Conservation (phyloP, 768 basidiomycete species). For the Hygrophorus pudorinus region DNA sequence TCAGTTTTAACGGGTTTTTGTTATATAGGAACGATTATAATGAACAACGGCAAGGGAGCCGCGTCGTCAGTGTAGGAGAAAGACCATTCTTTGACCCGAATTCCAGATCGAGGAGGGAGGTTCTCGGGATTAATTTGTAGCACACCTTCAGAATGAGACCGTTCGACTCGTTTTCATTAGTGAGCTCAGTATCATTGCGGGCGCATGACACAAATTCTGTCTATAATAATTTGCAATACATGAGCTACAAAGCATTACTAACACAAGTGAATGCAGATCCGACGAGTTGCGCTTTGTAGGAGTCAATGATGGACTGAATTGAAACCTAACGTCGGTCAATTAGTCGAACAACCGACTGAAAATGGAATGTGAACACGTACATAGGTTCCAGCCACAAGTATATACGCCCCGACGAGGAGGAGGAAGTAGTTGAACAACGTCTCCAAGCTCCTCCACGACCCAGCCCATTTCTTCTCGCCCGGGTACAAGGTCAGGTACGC, state of each 20-base stretch:
- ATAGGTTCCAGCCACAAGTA: slow-evolving; percentile 30
- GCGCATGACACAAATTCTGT: no score
- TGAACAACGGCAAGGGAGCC: slow-evolving; percentile 32
- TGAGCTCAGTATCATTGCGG: no score
- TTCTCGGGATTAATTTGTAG: slow-evolving; percentile 20
- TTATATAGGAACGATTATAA: slow-evolving; percentile 25
- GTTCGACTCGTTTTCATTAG: no score
- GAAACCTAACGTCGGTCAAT: slow-evolving; percentile 18
- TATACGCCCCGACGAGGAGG: slow-evolving; percentile 26
- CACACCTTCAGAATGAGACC: no score
- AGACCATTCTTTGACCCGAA: slow-evolving; percentile 37
- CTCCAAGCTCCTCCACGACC: slow-evolving; percentile 20
- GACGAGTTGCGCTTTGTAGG: slow-evolving; percentile 19
- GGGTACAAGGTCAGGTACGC: slow-evolving; percentile 31
- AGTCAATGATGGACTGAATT: slow-evolving; percentile 25
- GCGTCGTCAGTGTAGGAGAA: slow-evolving; percentile 46
- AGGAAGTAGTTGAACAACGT: slow-evolving; percentile 28
- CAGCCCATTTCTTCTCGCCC: slow-evolving; percentile 24
- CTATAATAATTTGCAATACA: neutral
- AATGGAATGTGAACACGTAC: slow-evolving; percentile 17
- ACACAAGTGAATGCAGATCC: slow-evolving; percentile 25
- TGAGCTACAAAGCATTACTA: slow-evolving; percentile 20
- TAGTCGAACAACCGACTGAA: slow-evolving; percentile 8
- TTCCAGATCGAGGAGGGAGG: slow-evolving; percentile 25
- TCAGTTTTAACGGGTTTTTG: neutral